Evolutionary conservation across 331 rosid species (phyloP), one percentile per base, ranked within the genome.

Genomic region (Quercus lobata): DNA sequence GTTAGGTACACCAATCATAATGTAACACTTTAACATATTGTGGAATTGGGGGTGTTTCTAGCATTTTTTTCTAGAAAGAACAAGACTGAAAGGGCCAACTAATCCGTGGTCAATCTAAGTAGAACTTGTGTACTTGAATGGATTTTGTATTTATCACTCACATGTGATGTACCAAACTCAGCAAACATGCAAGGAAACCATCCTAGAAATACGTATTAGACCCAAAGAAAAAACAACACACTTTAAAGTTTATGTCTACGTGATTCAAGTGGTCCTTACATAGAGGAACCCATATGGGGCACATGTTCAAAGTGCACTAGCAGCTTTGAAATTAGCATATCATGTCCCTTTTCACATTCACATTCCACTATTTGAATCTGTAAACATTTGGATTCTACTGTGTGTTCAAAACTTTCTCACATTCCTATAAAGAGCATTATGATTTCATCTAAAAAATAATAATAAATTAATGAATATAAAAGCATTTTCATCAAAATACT

Each of bases 391-490:
- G 18, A 54, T 53, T 56, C 25, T 32, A 11, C 78, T 2, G 19
- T 62, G 12, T 41, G 12, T 41, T 41, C 22, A 17, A 57, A 25
- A 74, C 86, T 87, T 87, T 84, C 88, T 77, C 91, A 60, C 80
- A 71, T 86, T 81, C 86, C 91, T 74, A 86, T 80, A 76, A 35
- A 80, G 56, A 78, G 30, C 79, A 76, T 25, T 71, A 84, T 88
- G 85, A 86, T 88, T 83, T 41, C 46, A 41, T 41, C 46, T 8
- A 8, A 41, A 37, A 0, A 8, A 41, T 41, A 41, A 41, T 41
- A 8, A 41, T 41, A 41, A 41, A 41, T 8, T 41, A 41, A 41
- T 41, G 46, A 41, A 37, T 37, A 8, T 37, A 37, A 37, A 37
- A 7, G 46, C 46, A 37, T 8, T 37, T 37, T 37, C 46, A 37